Evolutionary conservation across 495 filamentous ascomycete genomes (phyloP).

Genomic region (Aspergillus nidulans): DNA sequence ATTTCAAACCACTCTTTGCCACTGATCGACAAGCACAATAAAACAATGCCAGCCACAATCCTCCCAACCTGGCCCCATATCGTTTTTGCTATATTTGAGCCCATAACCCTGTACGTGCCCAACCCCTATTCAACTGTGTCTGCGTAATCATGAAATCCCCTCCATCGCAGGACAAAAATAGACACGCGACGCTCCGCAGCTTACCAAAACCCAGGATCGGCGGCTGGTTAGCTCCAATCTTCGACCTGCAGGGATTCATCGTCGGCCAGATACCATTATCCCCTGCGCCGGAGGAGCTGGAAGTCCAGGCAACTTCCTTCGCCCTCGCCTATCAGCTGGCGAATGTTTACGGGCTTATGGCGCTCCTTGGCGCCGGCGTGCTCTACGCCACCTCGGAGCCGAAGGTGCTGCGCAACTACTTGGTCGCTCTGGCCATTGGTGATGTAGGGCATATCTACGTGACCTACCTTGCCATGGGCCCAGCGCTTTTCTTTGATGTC

Average conservation of each 20-base stretch:
- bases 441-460: conserved; percentile 68
- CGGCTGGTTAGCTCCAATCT: conserved; percentile 52
- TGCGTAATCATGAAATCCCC: background rate
- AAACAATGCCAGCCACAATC: conserved; percentile 33
- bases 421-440: conserved; percentile 59
- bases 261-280: conserved; percentile 49
- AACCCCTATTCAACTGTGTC: conserved; percentile 1
- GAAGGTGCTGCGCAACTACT: conserved; percentile 62
- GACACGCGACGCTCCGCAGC: background rate
- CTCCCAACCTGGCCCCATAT: conserved; percentile 41
- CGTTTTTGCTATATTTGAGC: conserved; percentile 56
- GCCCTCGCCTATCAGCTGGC: conserved; percentile 59
- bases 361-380: conserved; percentile 55
- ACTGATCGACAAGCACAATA: background rate
- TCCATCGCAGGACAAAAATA: background rate
- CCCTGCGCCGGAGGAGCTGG: conserved; percentile 10
- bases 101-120: conserved; percentile 55
- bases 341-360: conserved; percentile 64
- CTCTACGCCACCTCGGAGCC: conserved; percentile 60
- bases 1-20: background rate
- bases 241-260: conserved; percentile 56
- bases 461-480: conserved; percentile 56
- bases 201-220: conserved; percentile 39
- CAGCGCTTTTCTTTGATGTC: conserved; percentile 48
- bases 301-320: conserved; percentile 38